These are phyloP conservation scores for Neurospora discreta DNA, from an alignment of 495 filamentous ascomycete genomes.

Conservation along the genomic window DNA sequence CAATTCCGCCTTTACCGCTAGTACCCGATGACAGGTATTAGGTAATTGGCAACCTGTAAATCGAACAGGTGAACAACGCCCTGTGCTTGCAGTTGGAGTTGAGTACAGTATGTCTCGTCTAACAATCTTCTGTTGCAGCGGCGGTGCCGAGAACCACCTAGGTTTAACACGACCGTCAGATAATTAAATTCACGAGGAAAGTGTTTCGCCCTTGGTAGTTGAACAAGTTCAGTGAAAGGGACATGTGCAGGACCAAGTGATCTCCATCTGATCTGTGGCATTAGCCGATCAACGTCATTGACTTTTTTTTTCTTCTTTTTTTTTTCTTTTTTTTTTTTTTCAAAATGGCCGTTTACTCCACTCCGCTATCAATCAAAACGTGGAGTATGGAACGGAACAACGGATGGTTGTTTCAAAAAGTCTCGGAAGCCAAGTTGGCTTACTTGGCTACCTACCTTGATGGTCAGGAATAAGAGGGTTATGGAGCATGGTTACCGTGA, in stretches of 20 bases:
- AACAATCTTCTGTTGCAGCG: neutral
- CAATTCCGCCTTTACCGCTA: neutral
- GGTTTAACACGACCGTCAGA: no score
- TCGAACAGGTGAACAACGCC: neutral
- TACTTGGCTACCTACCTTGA: neutral
- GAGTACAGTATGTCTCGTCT: neutral
- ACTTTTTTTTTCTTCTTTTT: no score
- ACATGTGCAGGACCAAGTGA: no score
- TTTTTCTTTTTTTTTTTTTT: no score
- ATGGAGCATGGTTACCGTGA: neutral
- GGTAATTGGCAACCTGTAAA: neutral
- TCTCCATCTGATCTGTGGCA: no score
- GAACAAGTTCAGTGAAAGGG: no score
- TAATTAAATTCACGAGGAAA: no score
- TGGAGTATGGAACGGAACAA: neutral
- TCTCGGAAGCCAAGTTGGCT: no score
- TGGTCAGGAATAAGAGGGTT: neutral
- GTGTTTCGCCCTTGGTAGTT: no score
- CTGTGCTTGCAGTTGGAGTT: neutral
- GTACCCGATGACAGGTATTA: neutral
- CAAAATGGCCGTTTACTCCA: neutral
- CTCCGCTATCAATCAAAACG: neutral
- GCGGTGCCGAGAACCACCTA: no score
- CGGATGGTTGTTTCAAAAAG: neutral
- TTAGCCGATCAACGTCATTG: no score